A percentile compares a stretch with the other conserved stretches of the same genome.
These are phyloP conservation scores for Ustilago lituana DNA, from an alignment of 1,284 basidiomycete genomes.

Conservation along the genomic window DNA sequence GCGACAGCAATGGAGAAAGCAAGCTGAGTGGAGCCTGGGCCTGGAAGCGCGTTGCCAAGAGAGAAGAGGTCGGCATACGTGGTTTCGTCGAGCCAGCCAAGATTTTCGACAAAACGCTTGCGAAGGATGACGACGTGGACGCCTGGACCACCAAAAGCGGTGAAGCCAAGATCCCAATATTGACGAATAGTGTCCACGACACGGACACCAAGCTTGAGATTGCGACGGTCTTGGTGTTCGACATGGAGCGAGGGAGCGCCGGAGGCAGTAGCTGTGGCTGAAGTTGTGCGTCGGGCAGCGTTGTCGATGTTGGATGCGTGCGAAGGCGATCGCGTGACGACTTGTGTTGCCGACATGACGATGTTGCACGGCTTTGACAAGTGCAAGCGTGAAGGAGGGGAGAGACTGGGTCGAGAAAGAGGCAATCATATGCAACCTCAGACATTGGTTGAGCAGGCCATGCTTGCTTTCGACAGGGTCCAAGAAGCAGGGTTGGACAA, in stretches of 20 bases:
- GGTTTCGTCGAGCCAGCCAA: conserved; percentile 55
- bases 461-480: too few species aligned
- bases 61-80: conserved; percentile 69
- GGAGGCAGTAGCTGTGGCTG: conserved; percentile 6
- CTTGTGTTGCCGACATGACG: conserved; percentile 21
- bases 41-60: conserved; percentile 69
- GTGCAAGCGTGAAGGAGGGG: too few species aligned
- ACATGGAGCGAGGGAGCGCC: conserved; percentile 7
- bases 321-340: conserved; percentile 17
- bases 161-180: conserved; percentile 59
- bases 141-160: conserved; percentile 37
- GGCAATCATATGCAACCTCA: too few species aligned
- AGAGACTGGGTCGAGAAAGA: too few species aligned
- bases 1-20: conserved; percentile 68
- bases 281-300: neutral
- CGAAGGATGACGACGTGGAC: conserved; percentile 51
- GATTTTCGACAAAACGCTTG: conserved; percentile 53
- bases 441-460: too few species aligned
- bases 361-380: neutral
- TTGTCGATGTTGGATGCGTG: neutral
- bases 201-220: conserved; percentile 31
- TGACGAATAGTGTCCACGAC: conserved; percentile 48
- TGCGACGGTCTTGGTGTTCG: conserved; percentile 25
- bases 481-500: too few species aligned
- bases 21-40: conserved; percentile 69